phyloP scores from a whole-genome alignment of 805 yeast genomes.

The Scheffersomyces spartinae region DNA sequence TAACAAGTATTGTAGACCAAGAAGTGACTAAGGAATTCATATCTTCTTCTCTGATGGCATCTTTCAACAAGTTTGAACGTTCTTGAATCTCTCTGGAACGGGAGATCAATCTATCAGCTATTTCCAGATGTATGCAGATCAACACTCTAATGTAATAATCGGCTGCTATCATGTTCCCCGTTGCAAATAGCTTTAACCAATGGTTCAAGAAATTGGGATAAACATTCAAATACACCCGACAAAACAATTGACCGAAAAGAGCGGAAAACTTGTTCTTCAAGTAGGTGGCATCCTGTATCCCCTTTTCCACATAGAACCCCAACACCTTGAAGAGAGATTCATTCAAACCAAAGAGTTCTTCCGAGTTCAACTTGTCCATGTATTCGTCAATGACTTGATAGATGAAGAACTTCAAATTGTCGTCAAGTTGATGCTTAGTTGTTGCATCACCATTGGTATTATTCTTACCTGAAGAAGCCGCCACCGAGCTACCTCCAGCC shows the following conservation, averaged over 20 bases:
- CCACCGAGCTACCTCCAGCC: too few relatives aligned
- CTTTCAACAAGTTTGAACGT: conserved; percentile 67
- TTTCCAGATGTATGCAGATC: conserved; percentile 72
- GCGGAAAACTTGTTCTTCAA: conserved; percentile 26
- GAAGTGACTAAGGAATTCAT: conserved; percentile 50
- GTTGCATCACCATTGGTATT: too few relatives aligned
- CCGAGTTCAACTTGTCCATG: conserved; percentile 31
- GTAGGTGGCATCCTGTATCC: conserved; percentile 14
- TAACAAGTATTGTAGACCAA: conserved; percentile 54
- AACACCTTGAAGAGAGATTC: conserved; percentile 28
- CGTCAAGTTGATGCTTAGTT: too few relatives aligned
- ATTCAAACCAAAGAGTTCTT: conserved; percentile 36
- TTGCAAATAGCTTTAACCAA: conserved; percentile 11
- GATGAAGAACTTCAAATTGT: conserved; percentile 40
- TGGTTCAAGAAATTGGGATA: conserved; percentile 22
- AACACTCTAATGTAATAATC: conserved; percentile 73
- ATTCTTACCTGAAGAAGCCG: too few relatives aligned
- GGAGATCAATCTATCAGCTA: conserved; percentile 81
- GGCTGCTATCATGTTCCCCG: conserved; percentile 23
- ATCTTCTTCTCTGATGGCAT: conserved; percentile 67
- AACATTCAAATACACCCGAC: conserved; percentile 20
- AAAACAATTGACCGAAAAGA: conserved; percentile 22
- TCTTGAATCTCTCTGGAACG: conserved; percentile 53
- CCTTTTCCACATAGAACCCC: not conserved
- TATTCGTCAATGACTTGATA: conserved; percentile 59